Evolutionary conservation across 208 protist genomes (phyloP).

Genomic region (Porcisia hertigi): DNA sequence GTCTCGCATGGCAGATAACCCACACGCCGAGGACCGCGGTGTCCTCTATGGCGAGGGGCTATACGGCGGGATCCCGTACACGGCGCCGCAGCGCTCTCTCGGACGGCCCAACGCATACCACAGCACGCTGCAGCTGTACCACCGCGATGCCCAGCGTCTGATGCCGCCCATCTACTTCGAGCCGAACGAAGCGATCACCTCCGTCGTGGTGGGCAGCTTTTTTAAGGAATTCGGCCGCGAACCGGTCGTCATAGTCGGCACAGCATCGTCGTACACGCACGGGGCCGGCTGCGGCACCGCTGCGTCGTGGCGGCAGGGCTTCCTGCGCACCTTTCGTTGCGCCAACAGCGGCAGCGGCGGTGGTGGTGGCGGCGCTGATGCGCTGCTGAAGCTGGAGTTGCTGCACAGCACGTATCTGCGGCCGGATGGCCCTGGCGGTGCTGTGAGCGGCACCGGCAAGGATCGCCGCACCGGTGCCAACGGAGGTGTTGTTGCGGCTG

Average conservation of each 20-base stretch:
- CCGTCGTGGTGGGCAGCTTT: slow-evolving; percentile 69
- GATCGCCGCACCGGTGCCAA: slow-evolving; percentile 7
- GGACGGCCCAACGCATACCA: slow-evolving; percentile 59
- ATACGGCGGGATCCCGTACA: slow-evolving; percentile 31
- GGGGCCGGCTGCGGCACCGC: slow-evolving; percentile 56
- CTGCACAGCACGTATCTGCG: slow-evolving; percentile 69
- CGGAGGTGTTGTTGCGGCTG: background rate
- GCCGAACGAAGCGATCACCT: slow-evolving; percentile 65
- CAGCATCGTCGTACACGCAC: slow-evolving; percentile 67
- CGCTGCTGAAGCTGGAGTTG: slow-evolving; percentile 49
- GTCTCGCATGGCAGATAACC: slow-evolving; percentile 3
- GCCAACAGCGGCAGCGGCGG: slow-evolving; percentile 1
- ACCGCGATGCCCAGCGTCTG: slow-evolving; percentile 53
- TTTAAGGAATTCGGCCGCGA: slow-evolving; percentile 68
- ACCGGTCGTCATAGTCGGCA: slow-evolving; percentile 68
- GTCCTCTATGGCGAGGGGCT: slow-evolving; percentile 8
- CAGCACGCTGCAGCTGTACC: slow-evolving; percentile 80
- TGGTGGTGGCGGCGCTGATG: slow-evolving; percentile 9
- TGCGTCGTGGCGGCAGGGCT: slow-evolving; percentile 56
- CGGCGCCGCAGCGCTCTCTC: slow-evolving; percentile 54
- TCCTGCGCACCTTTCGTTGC: slow-evolving; percentile 72
- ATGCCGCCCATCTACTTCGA: slow-evolving; percentile 68
- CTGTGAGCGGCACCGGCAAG: background rate
- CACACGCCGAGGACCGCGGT: background rate
- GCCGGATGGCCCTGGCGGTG: slow-evolving; percentile 5